phyloP scores from a whole-genome alignment of 164 flowering plant genomes.

The Piper betle region DNA sequence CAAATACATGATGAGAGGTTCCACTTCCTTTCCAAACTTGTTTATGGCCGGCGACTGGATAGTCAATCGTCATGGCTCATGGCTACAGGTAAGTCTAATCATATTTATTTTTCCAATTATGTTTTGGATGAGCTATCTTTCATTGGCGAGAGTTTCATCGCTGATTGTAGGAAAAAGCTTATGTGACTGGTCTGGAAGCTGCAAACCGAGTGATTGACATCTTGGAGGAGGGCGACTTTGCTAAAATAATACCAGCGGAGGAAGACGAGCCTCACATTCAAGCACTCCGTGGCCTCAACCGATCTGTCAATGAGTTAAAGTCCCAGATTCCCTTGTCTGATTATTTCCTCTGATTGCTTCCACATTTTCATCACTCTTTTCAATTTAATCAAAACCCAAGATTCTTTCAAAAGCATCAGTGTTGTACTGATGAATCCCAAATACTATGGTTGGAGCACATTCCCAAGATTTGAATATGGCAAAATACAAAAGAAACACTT shows the following conservation, averaged over 20 bases:
- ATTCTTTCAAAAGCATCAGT: too few species aligned
- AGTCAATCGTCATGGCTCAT: constrained; percentile 54
- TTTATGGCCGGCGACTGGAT: constrained; percentile 75
- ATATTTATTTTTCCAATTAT: neutral
- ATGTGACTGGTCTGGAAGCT: constrained; percentile 61
- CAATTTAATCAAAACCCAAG: too few species aligned
- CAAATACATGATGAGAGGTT: constrained; percentile 54
- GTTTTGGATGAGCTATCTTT: neutral
- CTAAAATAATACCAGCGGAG: constrained; percentile 48
- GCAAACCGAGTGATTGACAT: constrained; percentile 52
- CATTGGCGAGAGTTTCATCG: neutral
- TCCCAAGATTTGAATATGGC: too few species aligned
- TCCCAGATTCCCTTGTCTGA: constrained; percentile 37
- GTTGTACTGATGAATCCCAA: too few species aligned
- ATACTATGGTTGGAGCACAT: too few species aligned
- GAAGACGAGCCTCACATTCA: constrained; percentile 60
- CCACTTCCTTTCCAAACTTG: constrained; percentile 47
- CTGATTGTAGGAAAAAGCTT: constrained; percentile 42
- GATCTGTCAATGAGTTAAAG: constrained; percentile 34
- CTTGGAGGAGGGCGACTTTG: constrained; percentile 45
- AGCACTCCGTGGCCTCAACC: constrained; percentile 37
- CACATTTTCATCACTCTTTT: neutral
- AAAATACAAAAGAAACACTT: too few species aligned
- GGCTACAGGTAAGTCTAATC: constrained; percentile 36
- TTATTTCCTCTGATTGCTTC: constrained; percentile 23